Conservation (phyloP, 2,329 filamentous ascomycete genomes). For the Coniochaeta sp. region DNA sequence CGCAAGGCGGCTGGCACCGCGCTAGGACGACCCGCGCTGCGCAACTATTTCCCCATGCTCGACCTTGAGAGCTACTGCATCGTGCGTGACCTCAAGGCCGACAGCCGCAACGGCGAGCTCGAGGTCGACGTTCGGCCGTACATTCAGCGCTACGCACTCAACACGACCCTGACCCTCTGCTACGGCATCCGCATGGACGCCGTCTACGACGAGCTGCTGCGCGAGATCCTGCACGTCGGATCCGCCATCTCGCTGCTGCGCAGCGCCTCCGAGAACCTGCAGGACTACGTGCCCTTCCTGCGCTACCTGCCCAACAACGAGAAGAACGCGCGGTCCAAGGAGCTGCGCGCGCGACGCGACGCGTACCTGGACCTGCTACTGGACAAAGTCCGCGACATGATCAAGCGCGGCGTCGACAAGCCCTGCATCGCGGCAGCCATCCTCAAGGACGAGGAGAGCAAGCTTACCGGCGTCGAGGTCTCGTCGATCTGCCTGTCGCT, state of each 20-base stretch:
- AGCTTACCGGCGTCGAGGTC: constrained; percentile 41
- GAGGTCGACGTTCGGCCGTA: constrained; percentile 41
- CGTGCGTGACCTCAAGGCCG: constrained; percentile 34
- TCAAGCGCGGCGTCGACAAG: constrained; percentile 41
- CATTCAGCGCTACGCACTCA: constrained; percentile 44
- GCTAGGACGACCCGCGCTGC: constrained; percentile 35
- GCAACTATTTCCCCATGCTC: constrained; percentile 43
- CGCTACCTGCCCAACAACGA: constrained; percentile 44
- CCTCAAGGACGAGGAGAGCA: constrained; percentile 42
- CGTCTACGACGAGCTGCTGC: constrained; percentile 41
- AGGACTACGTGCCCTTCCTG: constrained; percentile 44
- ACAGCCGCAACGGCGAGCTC: constrained; percentile 30
- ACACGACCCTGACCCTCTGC: constrained; percentile 45
- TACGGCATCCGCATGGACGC: constrained; percentile 49
- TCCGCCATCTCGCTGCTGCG: constrained; percentile 42
- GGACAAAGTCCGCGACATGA: constrained; percentile 42
- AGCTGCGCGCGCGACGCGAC: constrained; percentile 38
- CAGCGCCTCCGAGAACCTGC: constrained; percentile 43
- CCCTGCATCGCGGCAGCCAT: constrained; percentile 47
- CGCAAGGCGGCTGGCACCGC: constrained; percentile 42
- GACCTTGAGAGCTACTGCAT: constrained; percentile 45
- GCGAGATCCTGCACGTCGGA: constrained; percentile 45
- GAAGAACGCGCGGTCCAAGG: constrained; percentile 37
- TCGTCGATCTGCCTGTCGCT: constrained; percentile 44
- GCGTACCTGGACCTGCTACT: constrained; percentile 40